Base-by-base conservation (phyloP, 2,329 filamentous ascomycete genomes). In the Verticillium longisporum region DNA sequence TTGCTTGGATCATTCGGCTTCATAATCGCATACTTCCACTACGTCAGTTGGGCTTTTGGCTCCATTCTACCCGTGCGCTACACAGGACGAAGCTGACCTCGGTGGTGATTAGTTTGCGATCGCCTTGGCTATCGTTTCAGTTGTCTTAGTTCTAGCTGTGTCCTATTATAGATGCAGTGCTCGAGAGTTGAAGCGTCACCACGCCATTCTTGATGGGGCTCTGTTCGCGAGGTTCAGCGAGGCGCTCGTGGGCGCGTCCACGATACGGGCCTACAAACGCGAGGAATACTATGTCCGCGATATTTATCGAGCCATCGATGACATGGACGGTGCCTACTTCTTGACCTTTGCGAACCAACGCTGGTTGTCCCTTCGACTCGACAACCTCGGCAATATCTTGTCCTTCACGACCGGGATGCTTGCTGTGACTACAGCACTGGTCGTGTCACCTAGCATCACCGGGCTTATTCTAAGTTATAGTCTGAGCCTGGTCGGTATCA, bases 1-100 rank as follows among this genome's bases (percentile, higher is more conserved):
- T 92, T 97, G 65, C 78, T 88, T 2, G 88, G 90, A 4, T 90
- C 97, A 36, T 96, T 97, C 71, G 86, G 88, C 53, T 82, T 98
- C 66, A 96, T 97, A 76, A 95, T 98, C 68, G 88, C 91, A n/a
- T 97, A 90, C 77, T 98, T 96, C 77, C 87, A 96, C 77, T 97
- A 92, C 71, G 45, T 91, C 74, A 50, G 45, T 11, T 4, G n/a
- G 2, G 21, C 6, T 7, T 50, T n/a, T n/a, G n/a, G n/a, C n/a
- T n/a, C n/a, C n/a, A n/a, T n/a, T n/a, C n/a, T n/a, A n/a, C n/a
- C n/a, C n/a, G n/a, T n/a, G n/a, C n/a, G n/a, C n/a, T n/a, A n/a
- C n/a, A n/a, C n/a, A n/a, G n/a, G n/a, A n/a, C n/a, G n/a, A n/a
- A n/a, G n/a, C n/a, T n/a, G 45, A 50, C 18, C 2, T 21, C 45